Evolutionary conservation across 108 stramenopile genomes (phyloP).

Genomic region (Fistulifera solaris): DNA sequence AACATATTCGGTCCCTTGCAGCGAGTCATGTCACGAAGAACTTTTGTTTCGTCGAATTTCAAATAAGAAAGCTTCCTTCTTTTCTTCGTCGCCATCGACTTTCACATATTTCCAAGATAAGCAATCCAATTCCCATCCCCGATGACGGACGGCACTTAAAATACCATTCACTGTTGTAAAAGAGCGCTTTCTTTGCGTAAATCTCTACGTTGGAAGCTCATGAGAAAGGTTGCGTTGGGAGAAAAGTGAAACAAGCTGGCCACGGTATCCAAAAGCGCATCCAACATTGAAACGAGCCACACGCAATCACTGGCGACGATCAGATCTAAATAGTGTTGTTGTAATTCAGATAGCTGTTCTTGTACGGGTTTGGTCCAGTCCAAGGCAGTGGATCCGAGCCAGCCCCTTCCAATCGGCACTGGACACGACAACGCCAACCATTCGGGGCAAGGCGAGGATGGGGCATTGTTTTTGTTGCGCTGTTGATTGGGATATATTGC

Average conservation of each 20-base stretch:
- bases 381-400: constrained; percentile 31
- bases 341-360: constrained; percentile 24
- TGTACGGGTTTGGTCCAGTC: constrained; percentile 53
- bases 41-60: too few relatives aligned
- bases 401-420: constrained; percentile 45
- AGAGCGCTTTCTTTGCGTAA: constrained; percentile 9
- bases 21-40: too few relatives aligned
- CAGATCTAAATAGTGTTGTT: constrained; percentile 26
- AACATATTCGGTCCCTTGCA: too few relatives aligned
- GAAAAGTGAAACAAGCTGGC: constrained; percentile 30
- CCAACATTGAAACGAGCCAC: constrained; percentile 48
- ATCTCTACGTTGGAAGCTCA: constrained; percentile 67
- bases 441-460: neutral
- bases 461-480: constrained; percentile 19
- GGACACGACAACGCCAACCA: constrained; percentile 21
- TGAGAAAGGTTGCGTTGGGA: constrained; percentile 18
- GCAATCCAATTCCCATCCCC: constrained; percentile 54
- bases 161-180: constrained; percentile 54
- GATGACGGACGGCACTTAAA: constrained; percentile 21
- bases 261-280: constrained; percentile 48
- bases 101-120: constrained; percentile 39
- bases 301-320: constrained; percentile 63
- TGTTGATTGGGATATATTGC: constrained; percentile 35
- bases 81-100: neutral
- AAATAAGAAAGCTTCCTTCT: neutral